phyloP scores from a whole-genome alignment of 768 basidiomycete genomes.

The Psilocybe subaeruginosa region DNA sequence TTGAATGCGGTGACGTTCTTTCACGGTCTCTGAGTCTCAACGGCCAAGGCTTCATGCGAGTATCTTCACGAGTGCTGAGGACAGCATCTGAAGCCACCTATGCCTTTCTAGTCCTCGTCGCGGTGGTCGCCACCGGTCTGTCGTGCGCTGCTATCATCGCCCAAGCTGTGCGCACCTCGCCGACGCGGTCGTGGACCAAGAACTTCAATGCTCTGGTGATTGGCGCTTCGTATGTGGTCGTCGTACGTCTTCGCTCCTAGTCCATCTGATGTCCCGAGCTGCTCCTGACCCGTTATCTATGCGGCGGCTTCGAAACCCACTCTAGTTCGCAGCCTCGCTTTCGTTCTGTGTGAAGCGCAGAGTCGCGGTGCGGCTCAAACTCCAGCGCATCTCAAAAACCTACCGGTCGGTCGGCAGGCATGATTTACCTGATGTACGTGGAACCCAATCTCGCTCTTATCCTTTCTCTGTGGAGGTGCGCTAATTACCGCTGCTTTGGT shows the following conservation, averaged over 20 bases:
- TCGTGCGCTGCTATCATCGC: conserved; percentile 69
- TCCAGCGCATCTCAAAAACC: conserved; percentile 70
- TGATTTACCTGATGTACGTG: conserved; percentile 64
- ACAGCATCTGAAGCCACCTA: conserved; percentile 61
- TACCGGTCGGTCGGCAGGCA: conserved; percentile 51
- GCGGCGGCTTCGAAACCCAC: not conserved
- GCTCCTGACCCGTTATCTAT: not conserved
- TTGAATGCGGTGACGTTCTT: not conserved
- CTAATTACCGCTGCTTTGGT: too few species aligned
- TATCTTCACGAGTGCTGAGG: conserved; percentile 44
- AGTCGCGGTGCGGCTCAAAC: conserved; percentile 62
- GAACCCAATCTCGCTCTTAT: not conserved
- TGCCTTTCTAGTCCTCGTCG: conserved; percentile 50
- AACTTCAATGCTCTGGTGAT: conserved; percentile 75
- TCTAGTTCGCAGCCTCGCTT: conserved; percentile 58
- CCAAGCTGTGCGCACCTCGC: conserved; percentile 72
- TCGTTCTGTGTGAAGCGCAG: conserved; percentile 70
- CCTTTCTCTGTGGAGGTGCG: not conserved
- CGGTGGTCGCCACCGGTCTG: conserved; percentile 57
- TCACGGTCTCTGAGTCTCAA: not conserved
- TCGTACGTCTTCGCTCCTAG: conserved; percentile 46
- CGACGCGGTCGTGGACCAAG: conserved; percentile 50
- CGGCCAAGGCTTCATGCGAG: conserved; percentile 27
- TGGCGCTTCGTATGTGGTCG: conserved; percentile 67
- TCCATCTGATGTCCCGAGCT: not conserved